Evolutionary conservation across 768 basidiomycete genomes (phyloP), one percentile per base, ranked within the genome.

Genomic region (Suillus plorans): DNA sequence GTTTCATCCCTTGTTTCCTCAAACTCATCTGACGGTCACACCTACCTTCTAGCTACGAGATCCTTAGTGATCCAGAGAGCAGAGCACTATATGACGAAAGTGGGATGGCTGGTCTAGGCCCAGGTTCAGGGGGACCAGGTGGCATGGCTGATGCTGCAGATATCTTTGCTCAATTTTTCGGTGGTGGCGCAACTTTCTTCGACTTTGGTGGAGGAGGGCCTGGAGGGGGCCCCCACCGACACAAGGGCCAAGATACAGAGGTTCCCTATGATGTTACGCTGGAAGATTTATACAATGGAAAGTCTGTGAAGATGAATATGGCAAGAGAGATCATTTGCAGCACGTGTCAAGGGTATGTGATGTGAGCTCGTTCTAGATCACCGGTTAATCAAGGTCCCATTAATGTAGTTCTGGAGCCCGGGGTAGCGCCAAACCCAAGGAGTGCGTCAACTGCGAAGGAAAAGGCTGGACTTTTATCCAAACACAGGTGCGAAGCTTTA

Each of bases 261-360:
- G 87, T 94, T 67, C 86, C 88, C 4, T 91, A 96, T 74, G 84
- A 92, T 47, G 92, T 97, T 61, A 90, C 92, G 5, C 82, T 99
- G 37, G 96, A 97, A 77, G 96, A 99, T 74, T 80, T 96, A 25
- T 98, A 94, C 78, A 92, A 90, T 63, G 97, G 96, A 37, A 96
- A 95, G 77, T 85, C 84, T 12, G 89, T 95, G 63, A 92, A 89
- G 73, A 87, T 98, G 81, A 92, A 87, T 69, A 86, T 97, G 82
- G 95, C 97, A 77, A 89, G 93, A 71, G 89, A 94, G 72, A 79
- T 89, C 10, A 78, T 92, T 2, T 98, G 97, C 75, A 81, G 80
- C 16, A 77, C 79, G 14, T 99, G 97, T 76, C 89, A 88, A 74
- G 97, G 96, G 91, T 91, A 70, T 53, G 79, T 68, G 56, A 36